A percentile compares a stretch with the other conserved stretches of the same genome.
phyloP scores from a whole-genome alignment of 2,329 filamentous ascomycete species.

The Fusarium sp. region DNA sequence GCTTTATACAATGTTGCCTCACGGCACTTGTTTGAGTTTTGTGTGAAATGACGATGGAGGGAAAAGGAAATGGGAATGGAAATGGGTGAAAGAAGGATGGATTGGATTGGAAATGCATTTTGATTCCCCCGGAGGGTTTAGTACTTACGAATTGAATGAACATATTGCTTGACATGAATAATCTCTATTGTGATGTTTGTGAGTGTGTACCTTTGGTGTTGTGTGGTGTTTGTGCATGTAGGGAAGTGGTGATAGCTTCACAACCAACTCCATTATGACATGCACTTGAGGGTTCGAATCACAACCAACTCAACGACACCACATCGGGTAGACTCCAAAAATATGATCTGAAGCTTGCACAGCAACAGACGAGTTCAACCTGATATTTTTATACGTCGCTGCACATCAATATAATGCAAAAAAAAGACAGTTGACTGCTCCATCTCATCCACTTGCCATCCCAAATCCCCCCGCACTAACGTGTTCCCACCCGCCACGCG shows the following conservation, averaged over 20 bases:
- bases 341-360: rapidly evolving
- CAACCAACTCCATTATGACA: too few relatives aligned
- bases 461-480: slow-evolving; percentile 69
- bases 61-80: background rate
- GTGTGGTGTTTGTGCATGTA: background rate
- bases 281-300: slow-evolving; percentile 8
- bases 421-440: slow-evolving; percentile 62
- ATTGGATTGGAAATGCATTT: slow-evolving; percentile 26
- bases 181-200: background rate
- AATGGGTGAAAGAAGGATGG: background rate
- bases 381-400: background rate
- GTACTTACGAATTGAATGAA: slow-evolving; percentile 39
- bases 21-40: slow-evolving; percentile 55
- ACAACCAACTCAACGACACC: background rate
- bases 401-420: slow-evolving; percentile 32
- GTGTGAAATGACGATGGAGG: slow-evolving; percentile 22
- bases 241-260: slow-evolving; percentile 25
- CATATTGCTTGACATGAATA: slow-evolving; percentile 1
- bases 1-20: slow-evolving; percentile 60
- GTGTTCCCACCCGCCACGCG: slow-evolving; percentile 77
- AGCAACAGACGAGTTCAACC: background rate
- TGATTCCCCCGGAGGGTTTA: slow-evolving; percentile 39
- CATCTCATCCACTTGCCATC: slow-evolving; percentile 63
- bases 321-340: background rate
- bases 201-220: background rate